Conservation (phyloP, 1,139 yeast genomes). For the Protomyces inouyei region DNA sequence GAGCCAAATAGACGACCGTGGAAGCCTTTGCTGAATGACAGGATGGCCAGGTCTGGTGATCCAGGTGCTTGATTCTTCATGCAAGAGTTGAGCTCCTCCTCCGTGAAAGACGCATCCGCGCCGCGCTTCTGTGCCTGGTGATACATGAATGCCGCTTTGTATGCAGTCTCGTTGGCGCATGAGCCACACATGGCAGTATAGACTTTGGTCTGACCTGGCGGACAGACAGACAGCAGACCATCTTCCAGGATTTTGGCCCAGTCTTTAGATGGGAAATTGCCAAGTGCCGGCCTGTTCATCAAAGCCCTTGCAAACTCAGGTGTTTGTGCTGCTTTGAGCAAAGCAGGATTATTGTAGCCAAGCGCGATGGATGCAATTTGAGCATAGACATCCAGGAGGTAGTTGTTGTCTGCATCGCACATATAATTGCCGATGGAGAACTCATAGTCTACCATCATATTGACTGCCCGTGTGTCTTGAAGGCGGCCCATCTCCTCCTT, state of each 20-base stretch:
- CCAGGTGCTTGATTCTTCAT: constrained; percentile 64
- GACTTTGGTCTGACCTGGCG: constrained; percentile 59
- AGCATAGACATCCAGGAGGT: constrained; percentile 63
- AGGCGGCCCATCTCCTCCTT: constrained; percentile 50
- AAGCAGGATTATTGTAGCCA: constrained; percentile 73
- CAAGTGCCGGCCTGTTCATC: constrained; percentile 72
- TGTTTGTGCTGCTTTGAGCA: constrained; percentile 57
- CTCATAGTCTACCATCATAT: constrained; percentile 63
- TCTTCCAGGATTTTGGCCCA: constrained; percentile 54
- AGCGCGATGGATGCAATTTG: constrained; percentile 74
- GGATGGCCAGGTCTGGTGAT: constrained; percentile 63
- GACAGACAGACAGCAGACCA: constrained; percentile 58
- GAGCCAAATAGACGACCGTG: constrained; percentile 81
- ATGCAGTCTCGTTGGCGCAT: constrained; percentile 79
- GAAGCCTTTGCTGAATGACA: constrained; percentile 70
- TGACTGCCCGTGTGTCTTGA: constrained; percentile 62
- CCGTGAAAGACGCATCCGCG: constrained; percentile 45
- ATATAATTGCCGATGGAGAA: constrained; percentile 68
- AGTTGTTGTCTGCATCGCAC: constrained; percentile 66
- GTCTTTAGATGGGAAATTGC: constrained; percentile 67
- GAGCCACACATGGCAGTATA: constrained; percentile 81
- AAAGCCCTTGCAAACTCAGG: constrained; percentile 63
- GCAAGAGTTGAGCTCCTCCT: constrained; percentile 56
- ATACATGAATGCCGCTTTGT: constrained; percentile 77
- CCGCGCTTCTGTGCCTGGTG: constrained; percentile 58